Percentiles rank a stretch among this genome's conserved stretches.
Evolutionary conservation across 352 stramenopile species (phyloP).

Genomic region (Pilasporangium apinafurcum): DNA sequence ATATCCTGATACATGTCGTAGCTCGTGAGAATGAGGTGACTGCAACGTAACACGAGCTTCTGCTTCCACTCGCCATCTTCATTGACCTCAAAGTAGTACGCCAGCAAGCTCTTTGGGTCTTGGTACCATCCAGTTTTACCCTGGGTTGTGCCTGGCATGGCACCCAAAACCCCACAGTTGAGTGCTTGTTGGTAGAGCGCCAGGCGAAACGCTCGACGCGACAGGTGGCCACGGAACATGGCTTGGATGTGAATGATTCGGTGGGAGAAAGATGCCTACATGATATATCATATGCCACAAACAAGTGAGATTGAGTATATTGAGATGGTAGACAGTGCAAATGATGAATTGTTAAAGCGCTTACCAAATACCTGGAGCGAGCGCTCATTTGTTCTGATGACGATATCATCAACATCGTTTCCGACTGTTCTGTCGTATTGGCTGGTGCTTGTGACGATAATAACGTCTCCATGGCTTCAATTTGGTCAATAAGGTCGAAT

Average conservation of each 20-base stretch:
- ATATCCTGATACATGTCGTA: constrained; percentile 66
- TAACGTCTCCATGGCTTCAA: constrained; percentile 4
- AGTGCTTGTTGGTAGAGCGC: constrained; percentile 63
- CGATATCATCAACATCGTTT: no score
- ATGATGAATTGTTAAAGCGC: no score
- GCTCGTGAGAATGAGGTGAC: constrained; percentile 44
- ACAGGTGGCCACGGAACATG: constrained; percentile 39
- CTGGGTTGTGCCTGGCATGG: constrained; percentile 62
- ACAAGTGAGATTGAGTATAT: background rate
- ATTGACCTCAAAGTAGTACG: constrained; percentile 69
- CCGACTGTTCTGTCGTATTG: no score
- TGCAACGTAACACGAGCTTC: constrained; percentile 51
- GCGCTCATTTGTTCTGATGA: no score
- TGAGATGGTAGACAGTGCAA: no score
- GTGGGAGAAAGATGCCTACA: constrained; percentile 1
- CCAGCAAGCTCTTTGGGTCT: constrained; percentile 62
- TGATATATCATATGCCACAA: no score
- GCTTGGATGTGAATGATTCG: constrained; percentile 43
- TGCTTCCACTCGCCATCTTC: constrained; percentile 56
- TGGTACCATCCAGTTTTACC: constrained; percentile 69
- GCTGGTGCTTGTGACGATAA: background rate
- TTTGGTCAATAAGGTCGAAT: constrained; percentile 32
- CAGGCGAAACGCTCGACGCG: constrained; percentile 43
- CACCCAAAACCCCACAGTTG: constrained; percentile 54
- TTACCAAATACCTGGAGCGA: background rate